A percentile compares a stretch with the other conserved stretches of the same genome.
Conservation (phyloP, 768 basidiomycete species). For the Omphalotus guepiniiformis region DNA sequence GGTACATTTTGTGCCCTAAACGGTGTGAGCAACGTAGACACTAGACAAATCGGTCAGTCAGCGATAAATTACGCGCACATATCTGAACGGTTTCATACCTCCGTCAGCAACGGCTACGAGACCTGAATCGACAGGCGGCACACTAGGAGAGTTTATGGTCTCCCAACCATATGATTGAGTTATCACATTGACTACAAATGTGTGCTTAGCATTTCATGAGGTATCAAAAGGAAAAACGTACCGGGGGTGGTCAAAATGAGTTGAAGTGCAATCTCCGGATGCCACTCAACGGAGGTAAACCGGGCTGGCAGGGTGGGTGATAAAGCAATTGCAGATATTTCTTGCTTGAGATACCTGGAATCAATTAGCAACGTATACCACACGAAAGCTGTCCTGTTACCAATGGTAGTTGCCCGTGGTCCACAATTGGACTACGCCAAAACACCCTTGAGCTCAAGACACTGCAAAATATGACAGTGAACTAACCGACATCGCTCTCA, state of each 20-base stretch:
- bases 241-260: constrained; percentile 65
- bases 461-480: background rate
- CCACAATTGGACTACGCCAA: constrained; percentile 80
- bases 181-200: constrained; percentile 44
- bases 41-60: constrained; percentile 33
- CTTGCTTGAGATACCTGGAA: constrained; percentile 88
- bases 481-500: constrained; percentile 66
- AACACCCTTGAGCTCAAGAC: constrained; percentile 8
- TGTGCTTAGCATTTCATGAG: background rate
- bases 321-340: constrained; percentile 63
- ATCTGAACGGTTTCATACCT: constrained; percentile 42
- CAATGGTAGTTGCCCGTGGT: constrained; percentile 94
- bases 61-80: constrained; percentile 3
- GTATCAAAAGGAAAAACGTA: constrained; percentile 29
- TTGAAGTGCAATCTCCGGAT: constrained; percentile 71
- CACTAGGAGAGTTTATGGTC: constrained; percentile 52
- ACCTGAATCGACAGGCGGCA: constrained; percentile 72
- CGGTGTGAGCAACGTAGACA: constrained; percentile 76
- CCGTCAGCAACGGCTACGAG: constrained; percentile 89
- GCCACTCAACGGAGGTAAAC: constrained; percentile 81
- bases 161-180: constrained; percentile 75
- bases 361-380: background rate
- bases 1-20: constrained; percentile 93
- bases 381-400: constrained; percentile 29
- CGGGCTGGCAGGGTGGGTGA: constrained; percentile 32